Conservation (phyloP, 179 eudicot genomes). For the Pouteria campechiana region DNA sequence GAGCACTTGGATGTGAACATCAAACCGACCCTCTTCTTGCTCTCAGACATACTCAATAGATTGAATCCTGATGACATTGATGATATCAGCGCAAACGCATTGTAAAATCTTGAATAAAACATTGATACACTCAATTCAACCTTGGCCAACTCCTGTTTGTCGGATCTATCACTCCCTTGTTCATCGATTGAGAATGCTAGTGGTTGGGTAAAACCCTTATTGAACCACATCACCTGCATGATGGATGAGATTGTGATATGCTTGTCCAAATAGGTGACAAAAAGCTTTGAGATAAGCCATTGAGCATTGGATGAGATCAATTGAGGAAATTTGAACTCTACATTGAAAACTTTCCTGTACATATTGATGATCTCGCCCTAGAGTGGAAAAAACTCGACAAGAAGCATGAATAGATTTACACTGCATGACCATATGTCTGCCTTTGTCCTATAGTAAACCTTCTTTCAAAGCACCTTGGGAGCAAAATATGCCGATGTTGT, state of each 20-base stretch:
- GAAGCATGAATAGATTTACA: constrained; percentile 27
- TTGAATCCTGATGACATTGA: constrained; percentile 82
- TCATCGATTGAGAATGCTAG: constrained; percentile 5
- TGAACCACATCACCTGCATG: constrained; percentile 31
- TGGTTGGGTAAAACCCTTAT: constrained; percentile 15
- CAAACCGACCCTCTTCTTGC: constrained; percentile 23
- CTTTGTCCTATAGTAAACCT: constrained; percentile 53
- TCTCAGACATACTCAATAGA: constrained; percentile 52
- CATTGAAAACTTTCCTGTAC: constrained; percentile 43
- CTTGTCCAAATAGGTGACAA: constrained; percentile 24
- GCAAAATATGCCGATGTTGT: constrained; percentile 90
- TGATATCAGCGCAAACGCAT: constrained; percentile 78
- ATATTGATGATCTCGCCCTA: constrained; percentile 38
- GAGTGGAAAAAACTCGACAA: constrained; percentile 43
- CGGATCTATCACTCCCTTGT: background rate
- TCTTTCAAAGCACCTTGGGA: constrained; percentile 59
- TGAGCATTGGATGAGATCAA: constrained; percentile 33
- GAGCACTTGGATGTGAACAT: constrained; percentile 60
- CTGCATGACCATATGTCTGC: constrained; percentile 59
- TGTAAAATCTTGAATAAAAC: constrained; percentile 47
- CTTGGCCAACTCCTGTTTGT: background rate
- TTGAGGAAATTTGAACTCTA: constrained; percentile 27
- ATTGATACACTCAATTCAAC: constrained; percentile 11
- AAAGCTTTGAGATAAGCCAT: constrained; percentile 24
- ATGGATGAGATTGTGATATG: constrained; percentile 28